phyloP scores from a whole-genome alignment of 805 yeast species.

The Yarrowia deformans region DNA sequence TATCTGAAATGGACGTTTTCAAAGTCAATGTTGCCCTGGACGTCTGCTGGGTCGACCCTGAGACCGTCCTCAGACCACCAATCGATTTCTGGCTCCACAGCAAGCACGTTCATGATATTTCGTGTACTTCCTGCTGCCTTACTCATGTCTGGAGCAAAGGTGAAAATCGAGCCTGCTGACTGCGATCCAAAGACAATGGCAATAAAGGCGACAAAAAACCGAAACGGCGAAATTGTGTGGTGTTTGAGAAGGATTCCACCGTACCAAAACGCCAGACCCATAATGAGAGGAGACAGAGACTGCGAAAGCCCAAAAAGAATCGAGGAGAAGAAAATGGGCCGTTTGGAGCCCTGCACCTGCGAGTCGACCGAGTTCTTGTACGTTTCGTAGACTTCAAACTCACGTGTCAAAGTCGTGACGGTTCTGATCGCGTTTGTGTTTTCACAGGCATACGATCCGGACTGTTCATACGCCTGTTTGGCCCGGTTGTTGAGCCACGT shows the following conservation, averaged over 20 bases:
- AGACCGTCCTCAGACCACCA: constrained; percentile 48
- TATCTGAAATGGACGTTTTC: constrained; percentile 68
- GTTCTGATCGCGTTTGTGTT: constrained; percentile 53
- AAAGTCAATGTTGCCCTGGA: constrained; percentile 64
- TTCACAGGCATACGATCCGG: constrained; percentile 54
- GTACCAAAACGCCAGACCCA: constrained; percentile 56
- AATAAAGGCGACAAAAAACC: constrained; percentile 53
- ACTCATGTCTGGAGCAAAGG: constrained; percentile 55
- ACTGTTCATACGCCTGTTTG: constrained; percentile 51
- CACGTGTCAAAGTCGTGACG: constrained; percentile 54
- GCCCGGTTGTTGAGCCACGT: constrained; percentile 50
- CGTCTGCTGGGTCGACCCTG: constrained; percentile 46
- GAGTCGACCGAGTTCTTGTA: constrained; percentile 47
- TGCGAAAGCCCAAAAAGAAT: constrained; percentile 52
- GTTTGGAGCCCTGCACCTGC: constrained; percentile 48
- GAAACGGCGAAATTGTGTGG: constrained; percentile 47
- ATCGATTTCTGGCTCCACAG: constrained; percentile 49
- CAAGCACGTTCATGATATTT: constrained; percentile 50
- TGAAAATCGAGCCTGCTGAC: constrained; percentile 53
- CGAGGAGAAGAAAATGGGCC: constrained; percentile 48
- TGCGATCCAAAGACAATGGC: constrained; percentile 54
- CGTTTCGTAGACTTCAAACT: constrained; percentile 50
- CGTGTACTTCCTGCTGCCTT: constrained; percentile 53
- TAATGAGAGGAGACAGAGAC: constrained; percentile 53
- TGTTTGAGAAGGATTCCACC: constrained; percentile 52